A percentile compares a stretch with the other conserved stretches of the same genome.
phyloP scores from a whole-genome alignment of 306 rosid species.

The Fragaria ananassa region DNA sequence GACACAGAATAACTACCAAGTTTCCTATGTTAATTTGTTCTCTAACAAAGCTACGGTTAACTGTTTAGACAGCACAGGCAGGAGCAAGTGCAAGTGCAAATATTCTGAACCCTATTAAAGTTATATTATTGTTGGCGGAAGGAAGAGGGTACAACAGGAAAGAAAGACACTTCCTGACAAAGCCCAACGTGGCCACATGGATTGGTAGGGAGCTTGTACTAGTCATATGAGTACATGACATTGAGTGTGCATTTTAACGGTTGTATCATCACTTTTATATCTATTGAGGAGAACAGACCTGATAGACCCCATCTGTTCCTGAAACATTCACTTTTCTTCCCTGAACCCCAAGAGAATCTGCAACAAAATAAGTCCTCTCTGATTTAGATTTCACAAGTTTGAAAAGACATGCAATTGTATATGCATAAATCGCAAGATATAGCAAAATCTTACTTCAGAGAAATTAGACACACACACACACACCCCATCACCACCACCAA shows the following conservation, averaged over 20 bases:
- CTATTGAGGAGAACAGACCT: constrained; percentile 47
- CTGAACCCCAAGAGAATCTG: constrained; percentile 90
- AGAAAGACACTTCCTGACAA: background rate
- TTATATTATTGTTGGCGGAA: background rate
- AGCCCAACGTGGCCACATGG: background rate
- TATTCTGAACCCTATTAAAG: background rate
- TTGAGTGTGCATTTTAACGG: background rate
- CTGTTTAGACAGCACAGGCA: background rate
- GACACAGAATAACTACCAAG: background rate
- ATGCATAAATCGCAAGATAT: background rate
- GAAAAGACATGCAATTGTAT: constrained; percentile 18
- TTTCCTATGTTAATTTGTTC: background rate
- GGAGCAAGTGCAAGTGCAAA: background rate
- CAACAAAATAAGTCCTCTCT: constrained; percentile 18
- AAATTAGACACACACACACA: background rate
- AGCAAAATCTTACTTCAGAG: constrained; percentile 5
- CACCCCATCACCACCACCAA: background rate
- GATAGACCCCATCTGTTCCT: constrained; percentile 61
- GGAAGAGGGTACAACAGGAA: background rate
- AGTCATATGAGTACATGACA: background rate
- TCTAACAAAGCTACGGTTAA: background rate
- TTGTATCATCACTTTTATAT: background rate
- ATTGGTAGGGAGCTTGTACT: background rate
- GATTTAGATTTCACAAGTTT: constrained; percentile 11
- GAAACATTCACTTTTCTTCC: constrained; percentile 74